Evolutionary conservation across 345 rosid genomes (phyloP), one percentile per base, ranked within the genome.

Genomic region (Boechera stricta): DNA sequence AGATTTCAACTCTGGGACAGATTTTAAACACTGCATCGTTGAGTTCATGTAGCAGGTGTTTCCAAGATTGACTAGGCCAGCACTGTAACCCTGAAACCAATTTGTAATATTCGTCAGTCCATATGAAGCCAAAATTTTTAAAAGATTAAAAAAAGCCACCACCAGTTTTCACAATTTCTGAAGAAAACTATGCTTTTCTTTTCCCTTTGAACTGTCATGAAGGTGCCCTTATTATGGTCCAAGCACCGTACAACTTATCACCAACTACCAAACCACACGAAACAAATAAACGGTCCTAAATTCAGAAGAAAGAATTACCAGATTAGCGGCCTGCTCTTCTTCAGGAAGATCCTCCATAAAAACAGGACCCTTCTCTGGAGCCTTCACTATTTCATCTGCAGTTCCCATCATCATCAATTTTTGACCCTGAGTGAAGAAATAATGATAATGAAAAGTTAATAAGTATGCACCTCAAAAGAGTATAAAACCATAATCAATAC

Each of bases 41-140:
- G 97, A 92, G 86, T 92, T 95, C 99, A 95, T 92, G 86, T 91
- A 95, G 84, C 99, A 95, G 10, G 99, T 89, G 84, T 95, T 87
- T 45, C 98, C 97, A 53, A 91, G 85, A 80, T 91, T 95, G 75
- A 85, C 74, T 38, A 95, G 80, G 55, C 93, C 96, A 64, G 97
- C 96, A 81, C 91, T 89, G 75, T 92, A 91, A 82, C 94, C 97
- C 96, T 95, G 87, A 51, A 58, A 74, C 61, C 58, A 74, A 41
- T 49, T 72, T 21, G 48, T 24, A 61, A 21, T 21, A 61, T 61
- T 11, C 1, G 8, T 36, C 24, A 67, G 48, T 33, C 53, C 45
- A 70, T 28, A 39, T 39, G 26, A 55, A 41, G 24, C 28, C 52
- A 69, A 55, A 28, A 41, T n/a, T 49, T 32, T 32, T 4, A 21